Percentiles rank a stretch among this genome's conserved stretches.
Conservation (phyloP, 345 rosid species). For the Gossypium anomalum region DNA sequence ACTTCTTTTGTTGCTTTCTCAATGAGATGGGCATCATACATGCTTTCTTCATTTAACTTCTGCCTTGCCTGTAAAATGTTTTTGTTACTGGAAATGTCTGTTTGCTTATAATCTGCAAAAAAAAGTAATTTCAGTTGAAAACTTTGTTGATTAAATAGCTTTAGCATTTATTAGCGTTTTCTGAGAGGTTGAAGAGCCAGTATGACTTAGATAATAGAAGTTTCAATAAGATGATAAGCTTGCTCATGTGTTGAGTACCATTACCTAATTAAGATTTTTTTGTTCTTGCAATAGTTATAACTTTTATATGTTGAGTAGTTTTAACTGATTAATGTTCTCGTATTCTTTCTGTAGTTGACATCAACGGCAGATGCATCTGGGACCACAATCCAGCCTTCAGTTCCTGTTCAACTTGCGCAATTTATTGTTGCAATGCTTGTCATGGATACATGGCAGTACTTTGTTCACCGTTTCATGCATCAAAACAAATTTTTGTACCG, state of each 20-base stretch:
- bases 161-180: background rate
- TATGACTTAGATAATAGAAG: background rate
- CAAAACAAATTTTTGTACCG: constrained; percentile 68
- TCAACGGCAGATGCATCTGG: constrained; percentile 41
- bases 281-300: background rate
- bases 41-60: background rate
- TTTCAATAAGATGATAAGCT: background rate
- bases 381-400: constrained; percentile 40
- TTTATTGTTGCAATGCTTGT: constrained; percentile 53
- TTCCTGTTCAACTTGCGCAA: constrained; percentile 44
- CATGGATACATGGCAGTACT: constrained; percentile 72
- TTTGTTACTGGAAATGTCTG: background rate
- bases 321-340: background rate
- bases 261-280: background rate
- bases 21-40: background rate
- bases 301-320: background rate
- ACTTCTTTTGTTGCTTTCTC: background rate
- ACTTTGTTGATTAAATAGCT: background rate
- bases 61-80: background rate
- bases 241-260: no score
- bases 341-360: constrained; percentile 37
- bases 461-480: constrained; percentile 68
- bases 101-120: background rate
- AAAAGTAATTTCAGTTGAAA: background rate
- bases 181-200: constrained; percentile 2